Conservation (phyloP, 352 stramenopile species). For the Globisporangium okanoganense region DNA sequence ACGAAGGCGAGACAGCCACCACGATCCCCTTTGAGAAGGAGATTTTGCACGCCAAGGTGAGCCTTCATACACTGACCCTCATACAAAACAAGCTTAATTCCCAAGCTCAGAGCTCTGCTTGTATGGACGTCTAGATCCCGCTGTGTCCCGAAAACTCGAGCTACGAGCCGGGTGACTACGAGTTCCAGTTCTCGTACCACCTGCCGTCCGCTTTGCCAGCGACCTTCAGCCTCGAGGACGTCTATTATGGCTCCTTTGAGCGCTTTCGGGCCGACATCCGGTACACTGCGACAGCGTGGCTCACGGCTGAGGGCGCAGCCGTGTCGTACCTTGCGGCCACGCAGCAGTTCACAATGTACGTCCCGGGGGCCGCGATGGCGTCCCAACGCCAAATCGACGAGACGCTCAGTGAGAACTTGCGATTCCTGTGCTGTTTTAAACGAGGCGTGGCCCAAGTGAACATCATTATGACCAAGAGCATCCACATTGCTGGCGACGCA, state of each 20-base stretch:
- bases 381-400: conserved; percentile 5
- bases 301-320: conserved; percentile 10
- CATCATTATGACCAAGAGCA: neutral
- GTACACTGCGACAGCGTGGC: conserved; percentile 16
- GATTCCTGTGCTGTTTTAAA: conserved; percentile 12
- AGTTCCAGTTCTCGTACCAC: conserved; percentile 18
- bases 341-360: conserved; percentile 12
- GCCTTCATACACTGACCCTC: neutral
- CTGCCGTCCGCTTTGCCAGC: conserved; percentile 6
- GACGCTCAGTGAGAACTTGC: conserved; percentile 9
- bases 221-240: conserved; percentile 15
- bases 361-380: neutral
- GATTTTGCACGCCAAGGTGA: conserved; percentile 14
- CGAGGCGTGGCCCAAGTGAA: conserved; percentile 8
- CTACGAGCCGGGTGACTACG: conserved; percentile 13
- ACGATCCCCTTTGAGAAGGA: conserved; percentile 14
- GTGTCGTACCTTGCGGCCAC: conserved; percentile 13
- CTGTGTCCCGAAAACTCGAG: conserved; percentile 3
- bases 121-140: conserved; percentile 2
- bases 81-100: neutral
- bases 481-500: conserved; percentile 6
- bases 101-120: neutral
- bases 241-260: conserved; percentile 12
- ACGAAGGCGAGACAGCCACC: conserved; percentile 13
- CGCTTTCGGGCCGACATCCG: conserved; percentile 9